These are phyloP conservation scores for Claviceps sorghi DNA, from an alignment of 2,329 filamentous ascomycete genomes.

Conservation along the genomic window DNA sequence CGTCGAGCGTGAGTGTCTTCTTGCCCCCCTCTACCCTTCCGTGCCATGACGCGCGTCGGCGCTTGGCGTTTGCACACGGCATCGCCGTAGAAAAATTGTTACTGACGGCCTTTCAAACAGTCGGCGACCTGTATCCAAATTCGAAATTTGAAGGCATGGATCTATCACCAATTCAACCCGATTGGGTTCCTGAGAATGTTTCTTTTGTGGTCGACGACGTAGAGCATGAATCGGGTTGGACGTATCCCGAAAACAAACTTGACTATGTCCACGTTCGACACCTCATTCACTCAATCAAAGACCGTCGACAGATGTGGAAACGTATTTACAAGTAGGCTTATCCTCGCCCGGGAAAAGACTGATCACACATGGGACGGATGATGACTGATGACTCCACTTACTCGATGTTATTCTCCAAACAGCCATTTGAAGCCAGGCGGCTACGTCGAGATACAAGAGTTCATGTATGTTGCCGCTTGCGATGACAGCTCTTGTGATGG, in stretches of 20 bases:
- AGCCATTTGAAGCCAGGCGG: slow-evolving; percentile 38
- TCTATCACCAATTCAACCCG: slow-evolving; percentile 37
- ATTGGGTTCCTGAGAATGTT: slow-evolving; percentile 36
- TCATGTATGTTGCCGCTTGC: slow-evolving; percentile 25
- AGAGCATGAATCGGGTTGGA: slow-evolving; percentile 35
- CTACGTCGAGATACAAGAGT: slow-evolving; percentile 35
- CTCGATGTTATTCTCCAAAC: neutral
- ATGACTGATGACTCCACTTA: neutral
- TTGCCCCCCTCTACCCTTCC: neutral
- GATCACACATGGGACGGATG: neutral
- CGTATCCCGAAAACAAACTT: slow-evolving; percentile 28
- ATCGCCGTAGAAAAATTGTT: neutral
- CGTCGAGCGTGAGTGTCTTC: slow-evolving; percentile 28
- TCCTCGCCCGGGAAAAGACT: neutral
- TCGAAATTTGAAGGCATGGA: slow-evolving; percentile 33
- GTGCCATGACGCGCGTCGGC: neutral
- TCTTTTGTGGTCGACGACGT: slow-evolving; percentile 38
- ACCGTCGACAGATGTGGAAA: slow-evolving; percentile 26
- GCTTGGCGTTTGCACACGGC: neutral
- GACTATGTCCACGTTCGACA: slow-evolving; percentile 37
- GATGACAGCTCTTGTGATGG: slow-evolving; percentile 30
- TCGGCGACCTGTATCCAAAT: slow-evolving; percentile 32
- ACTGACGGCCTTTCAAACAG: slow-evolving; percentile 13
- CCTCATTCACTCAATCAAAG: slow-evolving; percentile 28
- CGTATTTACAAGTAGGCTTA: slow-evolving; percentile 26